phyloP scores from a whole-genome alignment of 768 basidiomycete genomes.

The Amanita molliuscula region DNA sequence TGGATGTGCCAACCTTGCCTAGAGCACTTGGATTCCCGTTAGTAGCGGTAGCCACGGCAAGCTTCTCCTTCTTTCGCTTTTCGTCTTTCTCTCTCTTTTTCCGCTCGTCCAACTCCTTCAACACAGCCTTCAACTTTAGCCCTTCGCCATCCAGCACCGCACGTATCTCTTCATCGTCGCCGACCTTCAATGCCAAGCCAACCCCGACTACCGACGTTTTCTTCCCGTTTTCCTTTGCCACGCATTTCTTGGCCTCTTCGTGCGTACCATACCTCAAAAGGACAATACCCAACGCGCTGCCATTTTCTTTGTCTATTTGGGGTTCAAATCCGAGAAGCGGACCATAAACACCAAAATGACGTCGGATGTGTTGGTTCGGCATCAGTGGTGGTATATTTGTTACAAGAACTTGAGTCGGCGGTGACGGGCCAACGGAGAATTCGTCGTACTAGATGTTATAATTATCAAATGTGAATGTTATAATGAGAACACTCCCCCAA shows the following conservation, averaged over 20 bases:
- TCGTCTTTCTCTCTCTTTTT: conserved; percentile 38
- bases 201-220: conserved; percentile 34
- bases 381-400: conserved; percentile 64
- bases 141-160: conserved; percentile 80
- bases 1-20: conserved; percentile 8
- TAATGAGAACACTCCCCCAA: background rate
- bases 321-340: conserved; percentile 57
- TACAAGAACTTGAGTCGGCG: conserved; percentile 65
- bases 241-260: conserved; percentile 60
- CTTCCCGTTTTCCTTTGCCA: conserved; percentile 58
- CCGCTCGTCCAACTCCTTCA: conserved; percentile 55
- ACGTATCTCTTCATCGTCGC: conserved; percentile 49
- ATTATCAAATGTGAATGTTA: no score
- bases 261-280: conserved; percentile 57
- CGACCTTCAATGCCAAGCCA: conserved; percentile 12
- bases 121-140: conserved; percentile 46
- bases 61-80: conserved; percentile 23
- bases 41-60: background rate
- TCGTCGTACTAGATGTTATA: conserved; percentile 51
- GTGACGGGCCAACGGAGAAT: conserved; percentile 62
- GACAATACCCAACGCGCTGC: conserved; percentile 74
- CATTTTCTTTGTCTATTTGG: conserved; percentile 72
- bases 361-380: conserved; percentile 51
- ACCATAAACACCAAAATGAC: conserved; percentile 57
- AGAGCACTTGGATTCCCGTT: conserved; percentile 10